phyloP scores from a whole-genome alignment of 345 rosid species.

The Sonneratia alba region DNA sequence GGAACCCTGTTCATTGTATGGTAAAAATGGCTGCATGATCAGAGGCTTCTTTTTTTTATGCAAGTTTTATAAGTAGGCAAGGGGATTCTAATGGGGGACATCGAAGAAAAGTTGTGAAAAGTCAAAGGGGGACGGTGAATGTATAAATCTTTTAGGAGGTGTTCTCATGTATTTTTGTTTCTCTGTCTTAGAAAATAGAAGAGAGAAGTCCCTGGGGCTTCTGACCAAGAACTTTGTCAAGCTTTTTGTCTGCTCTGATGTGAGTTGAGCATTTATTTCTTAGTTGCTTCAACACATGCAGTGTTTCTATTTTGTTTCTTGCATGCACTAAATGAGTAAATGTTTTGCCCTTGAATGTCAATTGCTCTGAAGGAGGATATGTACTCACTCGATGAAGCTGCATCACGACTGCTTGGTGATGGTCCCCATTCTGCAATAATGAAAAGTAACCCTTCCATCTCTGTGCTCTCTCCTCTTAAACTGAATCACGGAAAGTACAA shows the following conservation, averaged over 20 bases:
- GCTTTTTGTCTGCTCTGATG: conserved; percentile 70
- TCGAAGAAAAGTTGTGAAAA: background rate
- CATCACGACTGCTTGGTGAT: conserved; percentile 65
- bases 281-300: background rate
- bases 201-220: conserved; percentile 82
- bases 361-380: conserved; percentile 32
- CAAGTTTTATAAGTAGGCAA: background rate
- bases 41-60: background rate
- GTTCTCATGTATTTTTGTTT: background rate
- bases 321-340: background rate
- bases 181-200: conserved; percentile 45
- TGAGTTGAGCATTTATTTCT: conserved; percentile 22
- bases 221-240: conserved; percentile 86
- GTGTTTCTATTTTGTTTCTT: background rate
- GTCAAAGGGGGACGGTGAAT: background rate
- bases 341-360: background rate
- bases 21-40: background rate
- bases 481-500: background rate
- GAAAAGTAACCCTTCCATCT: conserved; percentile 45
- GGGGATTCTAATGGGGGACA: background rate
- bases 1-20: background rate
- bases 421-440: conserved; percentile 56
- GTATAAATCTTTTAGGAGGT: background rate
- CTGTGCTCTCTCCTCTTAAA: background rate
- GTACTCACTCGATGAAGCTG: conserved; percentile 82